Conservation (phyloP, 257 asterid species). For the Gynochthodes officinalis region DNA sequence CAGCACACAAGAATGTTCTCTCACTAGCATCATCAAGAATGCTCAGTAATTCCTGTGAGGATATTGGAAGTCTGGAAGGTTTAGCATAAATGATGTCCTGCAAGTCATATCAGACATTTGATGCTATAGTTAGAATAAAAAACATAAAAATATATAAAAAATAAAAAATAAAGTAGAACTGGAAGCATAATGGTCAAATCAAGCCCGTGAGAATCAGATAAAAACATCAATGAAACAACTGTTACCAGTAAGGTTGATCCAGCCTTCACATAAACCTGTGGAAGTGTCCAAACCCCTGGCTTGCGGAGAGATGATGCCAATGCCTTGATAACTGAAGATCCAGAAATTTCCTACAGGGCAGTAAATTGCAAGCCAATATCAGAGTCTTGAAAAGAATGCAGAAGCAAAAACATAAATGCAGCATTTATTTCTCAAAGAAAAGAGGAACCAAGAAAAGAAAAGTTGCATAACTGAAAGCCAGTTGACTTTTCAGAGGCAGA, state of each 20-base stretch:
- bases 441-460: conserved; percentile 2
- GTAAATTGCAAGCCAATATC: neutral
- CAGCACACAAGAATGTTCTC: conserved; percentile 86
- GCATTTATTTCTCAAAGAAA: neutral
- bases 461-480: neutral
- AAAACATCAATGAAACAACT: conserved; percentile 9
- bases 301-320: conserved; percentile 56
- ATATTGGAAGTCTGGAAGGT: conserved; percentile 57
- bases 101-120: conserved; percentile 21
- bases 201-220: conserved; percentile 4
- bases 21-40: conserved; percentile 97
- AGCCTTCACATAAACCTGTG: conserved; percentile 66
- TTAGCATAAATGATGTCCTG: conserved; percentile 82
- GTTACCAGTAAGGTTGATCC: conserved; percentile 75
- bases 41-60: conserved; percentile 71
- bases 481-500: neutral
- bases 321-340: conserved; percentile 49
- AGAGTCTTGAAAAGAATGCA: neutral
- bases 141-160: no score
- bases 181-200: conserved; percentile 12
- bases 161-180: conserved; percentile 12
- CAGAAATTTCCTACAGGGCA: conserved; percentile 59
- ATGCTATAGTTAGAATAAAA: conserved; percentile 8
- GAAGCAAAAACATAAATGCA: neutral
- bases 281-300: conserved; percentile 69